phyloP scores from a whole-genome alignment of 108 stramenopile species.

The Nitzschia inconspicua region DNA sequence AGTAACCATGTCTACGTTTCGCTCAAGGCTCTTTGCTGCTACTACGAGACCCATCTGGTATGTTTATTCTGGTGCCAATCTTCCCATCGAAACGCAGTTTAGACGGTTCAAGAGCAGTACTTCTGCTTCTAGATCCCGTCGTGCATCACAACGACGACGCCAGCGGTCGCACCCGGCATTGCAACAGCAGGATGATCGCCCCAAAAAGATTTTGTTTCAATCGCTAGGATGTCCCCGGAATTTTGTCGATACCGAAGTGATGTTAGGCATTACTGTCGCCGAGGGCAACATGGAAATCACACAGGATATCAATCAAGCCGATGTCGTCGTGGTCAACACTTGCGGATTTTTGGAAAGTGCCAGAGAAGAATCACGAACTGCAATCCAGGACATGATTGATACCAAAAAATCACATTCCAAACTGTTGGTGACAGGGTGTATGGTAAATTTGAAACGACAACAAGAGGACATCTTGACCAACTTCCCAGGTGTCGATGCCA shows the following conservation, averaged over 20 bases:
- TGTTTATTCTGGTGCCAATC: not conserved
- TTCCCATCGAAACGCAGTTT: no score
- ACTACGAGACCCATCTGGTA: no score
- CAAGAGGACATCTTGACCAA: slow-evolving; percentile 30
- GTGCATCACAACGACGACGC: not conserved
- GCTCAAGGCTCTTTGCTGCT: no score
- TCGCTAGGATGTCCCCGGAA: slow-evolving; percentile 48
- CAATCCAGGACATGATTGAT: slow-evolving; percentile 19
- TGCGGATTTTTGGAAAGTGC: slow-evolving; percentile 48
- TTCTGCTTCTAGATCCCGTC: no score
- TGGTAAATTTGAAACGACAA: slow-evolving; percentile 37
- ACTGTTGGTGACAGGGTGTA: slow-evolving; percentile 45
- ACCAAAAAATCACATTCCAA: slow-evolving; percentile 12
- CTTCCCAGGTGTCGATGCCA: slow-evolving; percentile 35
- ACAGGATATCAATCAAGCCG: slow-evolving; percentile 17
- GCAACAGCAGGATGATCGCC: no score
- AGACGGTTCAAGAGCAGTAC: no score
- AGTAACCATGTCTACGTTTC: no score
- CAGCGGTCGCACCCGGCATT: no score
- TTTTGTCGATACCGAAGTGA: slow-evolving; percentile 51
- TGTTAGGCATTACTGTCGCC: slow-evolving; percentile 30
- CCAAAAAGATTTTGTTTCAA: slow-evolving; percentile 42
- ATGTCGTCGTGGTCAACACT: slow-evolving; percentile 41
- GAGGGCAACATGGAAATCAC: slow-evolving; percentile 22
- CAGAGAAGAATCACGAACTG: slow-evolving; percentile 32